phyloP scores from a whole-genome alignment of 352 stramenopile genomes.

The Phytophthora hybrid region DNA sequence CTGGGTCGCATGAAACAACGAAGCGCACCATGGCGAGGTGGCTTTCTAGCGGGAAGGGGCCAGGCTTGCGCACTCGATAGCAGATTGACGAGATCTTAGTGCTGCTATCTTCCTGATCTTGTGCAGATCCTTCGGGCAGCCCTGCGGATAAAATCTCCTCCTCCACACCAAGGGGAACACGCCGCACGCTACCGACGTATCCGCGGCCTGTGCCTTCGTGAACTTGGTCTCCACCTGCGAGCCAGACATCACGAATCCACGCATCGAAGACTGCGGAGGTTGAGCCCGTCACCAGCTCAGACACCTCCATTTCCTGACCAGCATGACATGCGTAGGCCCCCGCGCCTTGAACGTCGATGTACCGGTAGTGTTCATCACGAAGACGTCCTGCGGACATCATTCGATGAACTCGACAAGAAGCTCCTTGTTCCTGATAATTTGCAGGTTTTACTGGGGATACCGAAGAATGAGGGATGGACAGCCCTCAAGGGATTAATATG shows the following conservation, averaged over 20 bases:
- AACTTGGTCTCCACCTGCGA: conserved; percentile 40
- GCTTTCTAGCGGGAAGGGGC: conserved; percentile 49
- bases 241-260: conserved; percentile 65
- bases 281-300: conserved; percentile 43
- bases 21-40: conserved; percentile 67
- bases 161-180: conserved; percentile 56
- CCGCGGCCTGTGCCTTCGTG: conserved; percentile 50
- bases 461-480: too few relatives aligned
- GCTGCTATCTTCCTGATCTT: conserved; percentile 8
- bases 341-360: conserved; percentile 50
- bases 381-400: not conserved
- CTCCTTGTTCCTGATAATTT: not conserved
- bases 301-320: conserved; percentile 59
- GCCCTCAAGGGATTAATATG: too few relatives aligned
- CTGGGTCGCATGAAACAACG: conserved; percentile 27
- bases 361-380: conserved; percentile 9
- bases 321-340: conserved; percentile 53
- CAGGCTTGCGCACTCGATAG: conserved; percentile 61
- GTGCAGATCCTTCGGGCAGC: conserved; percentile 36
- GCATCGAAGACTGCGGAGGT: conserved; percentile 51
- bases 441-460: not conserved
- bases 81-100: conserved; percentile 53
- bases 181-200: conserved; percentile 50
- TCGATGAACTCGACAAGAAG: not conserved
- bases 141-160: conserved; percentile 70